These are phyloP conservation scores for Casuarina cunninghamiana DNA, from an alignment of 306 rosid genomes.

Conservation along the genomic window DNA sequence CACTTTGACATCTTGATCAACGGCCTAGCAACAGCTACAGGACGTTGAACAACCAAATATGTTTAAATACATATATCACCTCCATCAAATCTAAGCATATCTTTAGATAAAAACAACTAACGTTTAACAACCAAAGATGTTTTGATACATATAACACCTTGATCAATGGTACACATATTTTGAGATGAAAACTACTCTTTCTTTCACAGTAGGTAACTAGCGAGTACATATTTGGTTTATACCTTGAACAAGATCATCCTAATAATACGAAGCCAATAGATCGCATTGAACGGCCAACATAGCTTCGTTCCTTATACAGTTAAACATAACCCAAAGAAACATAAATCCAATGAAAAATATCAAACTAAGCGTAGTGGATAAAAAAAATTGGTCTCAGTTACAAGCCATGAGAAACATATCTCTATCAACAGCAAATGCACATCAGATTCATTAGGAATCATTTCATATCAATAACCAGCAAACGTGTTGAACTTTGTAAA, in stretches of 20 bases:
- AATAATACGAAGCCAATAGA: neutral
- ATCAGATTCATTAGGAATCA: neutral
- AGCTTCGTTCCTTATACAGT: neutral
- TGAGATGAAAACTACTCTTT: neutral
- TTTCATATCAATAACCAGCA: neutral
- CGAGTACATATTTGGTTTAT: neutral
- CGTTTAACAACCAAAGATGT: neutral
- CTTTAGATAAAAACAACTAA: no score
- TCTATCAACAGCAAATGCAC: neutral
- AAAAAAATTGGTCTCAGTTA: neutral
- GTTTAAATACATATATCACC: neutral
- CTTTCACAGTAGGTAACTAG: neutral
- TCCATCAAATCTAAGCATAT: neutral
- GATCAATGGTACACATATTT: neutral
- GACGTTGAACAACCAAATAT: neutral
- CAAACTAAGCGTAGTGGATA: neutral
- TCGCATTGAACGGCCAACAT: neutral
- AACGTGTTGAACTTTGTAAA: neutral
- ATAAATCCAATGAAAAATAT: neutral
- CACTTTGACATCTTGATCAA: neutral
- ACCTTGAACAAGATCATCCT: neutral
- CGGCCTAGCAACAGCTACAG: neutral
- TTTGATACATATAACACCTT: neutral
- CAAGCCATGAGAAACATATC: neutral
- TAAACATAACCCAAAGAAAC: neutral